Evolutionary conservation across 345 rosid species (phyloP).

Genomic region (Melaleuca alternifolia): DNA sequence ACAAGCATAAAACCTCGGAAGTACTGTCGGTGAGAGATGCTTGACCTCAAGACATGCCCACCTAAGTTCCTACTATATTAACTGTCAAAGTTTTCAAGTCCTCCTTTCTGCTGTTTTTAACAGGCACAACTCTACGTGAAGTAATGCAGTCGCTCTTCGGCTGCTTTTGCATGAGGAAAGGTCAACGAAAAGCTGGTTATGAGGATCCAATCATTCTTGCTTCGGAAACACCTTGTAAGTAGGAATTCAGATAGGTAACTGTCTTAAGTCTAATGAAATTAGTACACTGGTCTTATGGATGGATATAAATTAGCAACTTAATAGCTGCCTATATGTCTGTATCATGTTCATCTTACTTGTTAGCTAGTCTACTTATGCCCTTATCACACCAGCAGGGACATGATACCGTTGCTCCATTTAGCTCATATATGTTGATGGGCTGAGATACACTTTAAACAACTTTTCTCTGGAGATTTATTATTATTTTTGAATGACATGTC

Average conservation of each 20-base stretch:
- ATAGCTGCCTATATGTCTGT: not conserved
- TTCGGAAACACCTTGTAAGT: conserved; percentile 79
- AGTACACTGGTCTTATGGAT: not conserved
- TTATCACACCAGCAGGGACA: not conserved
- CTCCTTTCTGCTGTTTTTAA: not conserved
- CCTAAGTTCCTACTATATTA: not conserved
- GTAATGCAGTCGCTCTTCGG: conserved; percentile 33
- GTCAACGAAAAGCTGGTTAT: conserved; percentile 15
- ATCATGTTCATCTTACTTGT: not conserved
- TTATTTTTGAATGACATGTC: not conserved
- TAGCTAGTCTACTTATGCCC: not conserved
- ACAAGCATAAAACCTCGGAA: not conserved
- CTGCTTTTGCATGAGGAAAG: conserved; percentile 38
- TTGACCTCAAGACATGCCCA: not conserved
- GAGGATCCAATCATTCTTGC: conserved; percentile 59
- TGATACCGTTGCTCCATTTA: not conserved
- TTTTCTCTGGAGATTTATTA: not conserved
- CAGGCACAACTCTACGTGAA: not conserved
- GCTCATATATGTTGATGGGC: not conserved
- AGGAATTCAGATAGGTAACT: not conserved
- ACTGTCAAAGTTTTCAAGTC: not conserved
- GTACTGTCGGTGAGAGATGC: not conserved
- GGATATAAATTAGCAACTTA: not conserved
- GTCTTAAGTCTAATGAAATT: not conserved
- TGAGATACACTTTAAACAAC: not conserved